Conservation (phyloP, 805 yeast species). For the Metschnikowia koreensis region DNA sequence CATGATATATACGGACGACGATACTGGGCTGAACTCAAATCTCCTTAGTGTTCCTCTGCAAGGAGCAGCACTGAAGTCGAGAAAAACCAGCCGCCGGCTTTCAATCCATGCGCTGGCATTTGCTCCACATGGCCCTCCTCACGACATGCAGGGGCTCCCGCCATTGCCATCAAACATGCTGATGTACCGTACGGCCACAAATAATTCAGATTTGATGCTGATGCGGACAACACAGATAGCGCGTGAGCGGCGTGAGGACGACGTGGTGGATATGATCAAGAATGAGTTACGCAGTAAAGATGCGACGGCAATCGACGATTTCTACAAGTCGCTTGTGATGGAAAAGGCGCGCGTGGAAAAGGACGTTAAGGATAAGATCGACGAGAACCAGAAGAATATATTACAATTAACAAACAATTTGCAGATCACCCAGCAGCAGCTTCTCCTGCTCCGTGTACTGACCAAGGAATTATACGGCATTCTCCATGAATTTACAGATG, state of each 20-base stretch:
- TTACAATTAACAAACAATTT: conserved; percentile 60
- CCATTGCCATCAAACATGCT: conserved; percentile 21
- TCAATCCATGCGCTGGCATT: conserved; percentile 20
- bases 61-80: conserved; percentile 10
- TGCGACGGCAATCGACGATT: conserved; percentile 70
- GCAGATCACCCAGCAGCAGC: conserved; percentile 59
- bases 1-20: background rate
- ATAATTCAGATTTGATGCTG: conserved; percentile 14
- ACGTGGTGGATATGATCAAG: conserved; percentile 19
- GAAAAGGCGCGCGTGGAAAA: conserved; percentile 50
- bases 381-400: conserved; percentile 62
- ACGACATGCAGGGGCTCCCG: conserved; percentile 14
- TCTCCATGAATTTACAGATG: conserved; percentile 53
- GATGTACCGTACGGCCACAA: conserved; percentile 15
- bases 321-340: conserved; percentile 52
- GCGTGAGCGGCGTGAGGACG: conserved; percentile 13
- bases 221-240: conserved; percentile 10
- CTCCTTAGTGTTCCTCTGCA: conserved; percentile 8
- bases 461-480: conserved; percentile 61
- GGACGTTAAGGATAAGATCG: conserved; percentile 58
- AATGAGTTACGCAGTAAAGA: conserved; percentile 58
- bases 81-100: conserved; percentile 17
- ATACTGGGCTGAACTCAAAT: background rate
- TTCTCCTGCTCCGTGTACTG: conserved; percentile 58
- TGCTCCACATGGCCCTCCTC: conserved; percentile 9